A percentile compares a stretch with the other conserved stretches of the same genome.
Evolutionary conservation across 2,329 filamentous ascomycete genomes (phyloP).

Genomic region (Alternaria hordeiaustralica): DNA sequence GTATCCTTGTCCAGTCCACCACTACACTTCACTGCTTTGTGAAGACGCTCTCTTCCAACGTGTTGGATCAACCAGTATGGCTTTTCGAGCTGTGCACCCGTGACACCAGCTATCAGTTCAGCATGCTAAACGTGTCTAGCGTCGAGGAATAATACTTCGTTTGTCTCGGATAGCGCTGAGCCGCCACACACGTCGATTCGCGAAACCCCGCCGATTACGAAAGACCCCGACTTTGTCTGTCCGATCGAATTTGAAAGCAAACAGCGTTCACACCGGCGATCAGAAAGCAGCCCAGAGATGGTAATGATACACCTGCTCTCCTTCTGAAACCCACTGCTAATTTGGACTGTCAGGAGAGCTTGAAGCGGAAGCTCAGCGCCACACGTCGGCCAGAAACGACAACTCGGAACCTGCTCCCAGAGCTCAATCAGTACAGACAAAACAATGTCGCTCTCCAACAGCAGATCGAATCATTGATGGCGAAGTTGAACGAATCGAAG

Average conservation of each 20-base stretch:
- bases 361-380: conserved; percentile 49
- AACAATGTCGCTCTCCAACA: conserved; percentile 44
- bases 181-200: conserved; percentile 28
- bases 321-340: not conserved
- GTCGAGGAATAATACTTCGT: conserved; percentile 36
- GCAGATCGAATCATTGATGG: conserved; percentile 49
- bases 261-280: conserved; percentile 27
- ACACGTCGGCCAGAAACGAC: conserved; percentile 43
- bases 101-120: conserved; percentile 14
- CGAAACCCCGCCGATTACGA: conserved; percentile 23
- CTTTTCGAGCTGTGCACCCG: conserved; percentile 7
- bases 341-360: conserved; percentile 25
- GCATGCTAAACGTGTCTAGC: conserved; percentile 29
- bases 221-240: conserved; percentile 28
- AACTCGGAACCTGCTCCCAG: conserved; percentile 43
- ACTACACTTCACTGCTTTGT: not conserved
- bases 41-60: not conserved
- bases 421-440: conserved; percentile 49
- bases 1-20: not conserved
- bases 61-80: not conserved
- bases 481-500: conserved; percentile 49
- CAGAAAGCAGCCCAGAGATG: conserved; percentile 40
- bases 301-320: not conserved
- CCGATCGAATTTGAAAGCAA: conserved; percentile 36
- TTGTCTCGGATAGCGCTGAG: conserved; percentile 34